phyloP scores from a whole-genome alignment of 2,329 filamentous ascomycete genomes.

The Colletotrichum tamarilloi region DNA sequence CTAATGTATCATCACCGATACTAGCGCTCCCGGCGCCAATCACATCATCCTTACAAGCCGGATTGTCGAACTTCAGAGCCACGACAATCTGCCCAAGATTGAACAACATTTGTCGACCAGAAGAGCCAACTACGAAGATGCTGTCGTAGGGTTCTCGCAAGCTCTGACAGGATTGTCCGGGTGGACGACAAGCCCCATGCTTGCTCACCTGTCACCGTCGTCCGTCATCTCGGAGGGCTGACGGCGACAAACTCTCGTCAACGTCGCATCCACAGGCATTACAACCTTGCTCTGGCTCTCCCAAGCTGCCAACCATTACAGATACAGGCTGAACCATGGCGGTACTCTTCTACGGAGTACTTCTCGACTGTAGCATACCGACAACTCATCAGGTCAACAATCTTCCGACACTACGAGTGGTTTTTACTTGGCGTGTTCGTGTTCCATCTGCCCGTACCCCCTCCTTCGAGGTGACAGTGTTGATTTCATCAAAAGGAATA shows the following conservation, averaged over 20 bases:
- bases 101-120: not conserved
- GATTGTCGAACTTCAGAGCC: not conserved
- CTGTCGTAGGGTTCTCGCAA: not conserved
- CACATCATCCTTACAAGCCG: not conserved
- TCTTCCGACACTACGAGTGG: not conserved
- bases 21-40: not conserved
- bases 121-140: not conserved
- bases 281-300: not conserved
- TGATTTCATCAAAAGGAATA: constrained; percentile 24
- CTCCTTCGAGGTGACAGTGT: constrained; percentile 9
- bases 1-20: not conserved
- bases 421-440: not conserved
- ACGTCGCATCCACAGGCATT: constrained; percentile 5
- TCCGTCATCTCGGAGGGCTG: constrained; percentile 25
- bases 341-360: not conserved
- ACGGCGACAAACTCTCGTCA: constrained; percentile 16
- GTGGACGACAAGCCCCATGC: constrained; percentile 1
- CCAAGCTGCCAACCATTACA: not conserved
- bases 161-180: not conserved
- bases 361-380: not conserved
- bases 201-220: constrained; percentile 17
- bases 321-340: not conserved
- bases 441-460: not conserved
- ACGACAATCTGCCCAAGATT: constrained; percentile 1
- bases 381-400: not conserved